A percentile compares a stretch with the other conserved stretches of the same genome.
Evolutionary conservation across 176 grass and related monocot species (phyloP).

Genomic region (Avena sativa): DNA sequence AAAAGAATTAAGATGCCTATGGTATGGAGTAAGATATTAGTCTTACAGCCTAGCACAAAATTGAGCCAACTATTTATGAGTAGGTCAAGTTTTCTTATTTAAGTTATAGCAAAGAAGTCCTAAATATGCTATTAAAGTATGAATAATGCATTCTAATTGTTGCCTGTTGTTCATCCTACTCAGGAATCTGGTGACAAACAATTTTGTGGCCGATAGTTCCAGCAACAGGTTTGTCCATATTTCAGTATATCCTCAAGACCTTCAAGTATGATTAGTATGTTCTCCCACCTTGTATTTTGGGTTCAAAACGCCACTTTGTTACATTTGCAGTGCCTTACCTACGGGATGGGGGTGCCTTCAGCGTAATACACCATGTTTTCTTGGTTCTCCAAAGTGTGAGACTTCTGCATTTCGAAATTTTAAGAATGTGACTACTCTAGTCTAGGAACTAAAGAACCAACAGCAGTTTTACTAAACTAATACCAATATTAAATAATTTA

Average conservation of each 20-base stretch:
- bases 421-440: background rate
- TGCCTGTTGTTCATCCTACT: conserved; percentile 28
- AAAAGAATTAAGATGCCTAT: background rate
- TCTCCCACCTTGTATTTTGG: background rate
- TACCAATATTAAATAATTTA: conserved; percentile 1
- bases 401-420: background rate
- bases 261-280: background rate
- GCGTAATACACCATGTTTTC: conserved; percentile 64
- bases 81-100: background rate
- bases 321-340: conserved; percentile 54
- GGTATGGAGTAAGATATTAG: background rate
- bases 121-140: conserved; percentile 9
- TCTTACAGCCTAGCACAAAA: background rate
- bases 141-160: conserved; percentile 25
- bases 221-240: conserved; percentile 61
- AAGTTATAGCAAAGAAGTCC: background rate
- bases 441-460: conserved; percentile 14
- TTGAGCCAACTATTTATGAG: background rate
- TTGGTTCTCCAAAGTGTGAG: conserved; percentile 71
- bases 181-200: conserved; percentile 89
- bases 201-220: conserved; percentile 66
- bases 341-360: conserved; percentile 71
- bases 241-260: background rate
- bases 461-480: background rate
- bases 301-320: background rate